Conservation (phyloP, 345 rosid genomes). For the Brassica carinata region DNA sequence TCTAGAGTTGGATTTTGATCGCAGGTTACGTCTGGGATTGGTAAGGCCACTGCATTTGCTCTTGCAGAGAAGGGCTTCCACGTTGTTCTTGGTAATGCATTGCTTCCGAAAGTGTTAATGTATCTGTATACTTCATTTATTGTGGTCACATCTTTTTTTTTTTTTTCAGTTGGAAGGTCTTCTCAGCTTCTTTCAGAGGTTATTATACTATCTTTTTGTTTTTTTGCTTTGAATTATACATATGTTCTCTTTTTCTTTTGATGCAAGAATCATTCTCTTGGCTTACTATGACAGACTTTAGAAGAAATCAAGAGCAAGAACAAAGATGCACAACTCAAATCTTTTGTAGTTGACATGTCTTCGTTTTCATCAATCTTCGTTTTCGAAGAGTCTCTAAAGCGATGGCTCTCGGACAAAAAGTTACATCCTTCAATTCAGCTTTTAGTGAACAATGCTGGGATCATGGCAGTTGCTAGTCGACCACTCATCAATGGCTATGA, state of each 20-base stretch:
- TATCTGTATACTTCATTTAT: background rate
- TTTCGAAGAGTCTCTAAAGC: conserved; percentile 62
- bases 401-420: conserved; percentile 68
- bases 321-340: conserved; percentile 58
- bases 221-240: background rate
- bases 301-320: conserved; percentile 50
- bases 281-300: conserved; percentile 47
- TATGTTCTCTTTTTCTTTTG: background rate
- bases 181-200: conserved; percentile 56
- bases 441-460: conserved; percentile 91
- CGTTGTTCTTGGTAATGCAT: conserved; percentile 65
- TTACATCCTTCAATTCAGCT: conserved; percentile 82
- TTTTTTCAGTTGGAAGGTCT: conserved; percentile 70
- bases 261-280: background rate
- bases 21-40: conserved; percentile 82
- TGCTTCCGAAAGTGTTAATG: background rate
- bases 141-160: background rate
- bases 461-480: conserved; percentile 67
- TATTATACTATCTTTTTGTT: background rate
- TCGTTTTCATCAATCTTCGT: conserved; percentile 64
- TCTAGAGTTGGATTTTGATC: background rate
- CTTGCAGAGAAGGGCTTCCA: conserved; percentile 68
- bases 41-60: conserved; percentile 70
- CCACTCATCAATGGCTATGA: conserved; percentile 73
- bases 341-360: conserved; percentile 66